Conservation (phyloP, 2,329 filamentous ascomycete species). For the Cladosporium sp. region DNA sequence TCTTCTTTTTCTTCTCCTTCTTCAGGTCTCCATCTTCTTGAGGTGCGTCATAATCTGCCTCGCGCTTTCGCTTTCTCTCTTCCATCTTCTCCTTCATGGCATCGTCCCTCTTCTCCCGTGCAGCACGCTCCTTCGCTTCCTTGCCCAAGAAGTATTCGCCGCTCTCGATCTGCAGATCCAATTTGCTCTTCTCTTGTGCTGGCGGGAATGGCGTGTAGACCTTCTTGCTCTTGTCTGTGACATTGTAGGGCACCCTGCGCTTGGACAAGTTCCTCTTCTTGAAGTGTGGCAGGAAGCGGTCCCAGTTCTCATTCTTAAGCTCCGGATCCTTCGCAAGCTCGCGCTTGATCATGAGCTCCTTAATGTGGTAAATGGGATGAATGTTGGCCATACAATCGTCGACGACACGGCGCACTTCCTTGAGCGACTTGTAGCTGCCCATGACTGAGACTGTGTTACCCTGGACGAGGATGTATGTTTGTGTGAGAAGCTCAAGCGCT, state of each 20-base stretch:
- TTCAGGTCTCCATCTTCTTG: slow-evolving; percentile 61
- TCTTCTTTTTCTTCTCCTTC: slow-evolving; percentile 36
- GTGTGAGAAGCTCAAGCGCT: slow-evolving; percentile 84
- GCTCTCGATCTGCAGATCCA: slow-evolving; percentile 95
- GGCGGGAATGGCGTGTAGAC: slow-evolving; percentile 95
- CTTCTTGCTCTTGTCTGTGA: slow-evolving; percentile 93
- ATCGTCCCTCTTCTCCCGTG: slow-evolving; percentile 74
- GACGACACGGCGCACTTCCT: slow-evolving; percentile 83
- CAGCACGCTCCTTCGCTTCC: slow-evolving; percentile 81
- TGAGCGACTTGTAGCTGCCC: slow-evolving; percentile 88
- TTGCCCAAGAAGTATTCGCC: slow-evolving; percentile 96
- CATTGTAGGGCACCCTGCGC: slow-evolving; percentile 73
- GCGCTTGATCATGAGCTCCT: slow-evolving; percentile 90
- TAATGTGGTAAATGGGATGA: slow-evolving; percentile 87
- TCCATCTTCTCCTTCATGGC: slow-evolving; percentile 83
- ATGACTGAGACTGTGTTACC: slow-evolving; percentile 92
- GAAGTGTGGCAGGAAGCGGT: slow-evolving; percentile 93
- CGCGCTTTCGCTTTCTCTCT: slow-evolving; percentile 79
- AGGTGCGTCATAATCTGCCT: slow-evolving; percentile 82
- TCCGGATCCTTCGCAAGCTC: slow-evolving; percentile 87
- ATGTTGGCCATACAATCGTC: slow-evolving; percentile 97
- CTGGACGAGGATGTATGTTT: slow-evolving; percentile 91
- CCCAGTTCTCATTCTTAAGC: slow-evolving; percentile 85
- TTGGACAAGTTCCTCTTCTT: slow-evolving; percentile 89
- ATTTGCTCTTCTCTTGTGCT: slow-evolving; percentile 96